Evolutionary conservation across 257 asterid species (phyloP).

Genomic region (Gentiana macrophylla): DNA sequence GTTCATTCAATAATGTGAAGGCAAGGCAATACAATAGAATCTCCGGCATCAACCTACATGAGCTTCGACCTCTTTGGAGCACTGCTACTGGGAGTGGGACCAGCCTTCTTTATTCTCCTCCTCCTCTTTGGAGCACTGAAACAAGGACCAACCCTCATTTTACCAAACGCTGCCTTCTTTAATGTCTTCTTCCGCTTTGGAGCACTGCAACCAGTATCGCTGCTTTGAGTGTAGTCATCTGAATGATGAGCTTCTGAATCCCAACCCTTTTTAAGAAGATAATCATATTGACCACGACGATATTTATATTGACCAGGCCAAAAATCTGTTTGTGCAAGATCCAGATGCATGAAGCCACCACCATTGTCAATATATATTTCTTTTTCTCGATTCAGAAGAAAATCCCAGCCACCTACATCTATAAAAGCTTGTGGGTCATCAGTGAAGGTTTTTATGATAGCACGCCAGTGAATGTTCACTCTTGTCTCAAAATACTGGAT

Average conservation of each 20-base stretch:
- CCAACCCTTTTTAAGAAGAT: slow-evolving; percentile 5
- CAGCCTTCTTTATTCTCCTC: slow-evolving; percentile 54
- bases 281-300: too few relatives aligned
- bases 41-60: slow-evolving; percentile 24
- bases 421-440: slow-evolving; percentile 66
- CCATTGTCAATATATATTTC: too few relatives aligned
- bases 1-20: too few relatives aligned
- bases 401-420: slow-evolving; percentile 76
- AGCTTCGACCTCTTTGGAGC: slow-evolving; percentile 38
- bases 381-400: slow-evolving; percentile 46
- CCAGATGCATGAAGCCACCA: too few relatives aligned
- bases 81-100: slow-evolving; percentile 29
- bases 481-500: slow-evolving; percentile 71
- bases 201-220: slow-evolving; percentile 57
- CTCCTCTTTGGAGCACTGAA: slow-evolving; percentile 11
- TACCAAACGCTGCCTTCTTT: too few relatives aligned
- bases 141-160: too few relatives aligned
- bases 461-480: slow-evolving; percentile 73
- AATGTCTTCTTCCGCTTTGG: slow-evolving; percentile 47
- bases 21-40: too few relatives aligned
- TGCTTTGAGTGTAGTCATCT: slow-evolving; percentile 40
- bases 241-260: slow-evolving; percentile 16
- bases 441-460: slow-evolving; percentile 47
- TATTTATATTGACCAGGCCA: slow-evolving; percentile 10
- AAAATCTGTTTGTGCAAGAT: slow-evolving; percentile 39